These are phyloP conservation scores for Ustilaginoidea virens DNA, from an alignment of 2,329 filamentous ascomycete genomes.

Conservation along the genomic window DNA sequence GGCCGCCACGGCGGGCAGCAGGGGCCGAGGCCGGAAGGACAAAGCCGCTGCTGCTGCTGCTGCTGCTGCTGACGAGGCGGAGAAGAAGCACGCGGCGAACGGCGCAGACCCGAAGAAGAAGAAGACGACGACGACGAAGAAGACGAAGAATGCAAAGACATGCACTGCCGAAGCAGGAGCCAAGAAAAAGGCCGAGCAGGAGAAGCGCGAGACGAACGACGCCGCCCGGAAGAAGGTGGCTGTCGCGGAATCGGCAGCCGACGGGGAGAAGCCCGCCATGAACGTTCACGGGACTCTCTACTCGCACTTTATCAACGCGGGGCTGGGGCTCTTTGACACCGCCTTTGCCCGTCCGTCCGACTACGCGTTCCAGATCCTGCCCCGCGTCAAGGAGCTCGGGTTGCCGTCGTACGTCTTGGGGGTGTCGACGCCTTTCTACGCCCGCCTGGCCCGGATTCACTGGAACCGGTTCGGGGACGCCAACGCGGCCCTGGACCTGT, in stretches of 20 bases:
- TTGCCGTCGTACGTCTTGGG: conserved; percentile 57
- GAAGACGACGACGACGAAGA: too few relatives aligned
- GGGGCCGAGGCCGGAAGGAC: background rate
- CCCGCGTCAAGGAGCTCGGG: conserved; percentile 51
- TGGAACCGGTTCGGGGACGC: conserved; percentile 48
- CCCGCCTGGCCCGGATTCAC: conserved; percentile 44
- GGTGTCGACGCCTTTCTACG: conserved; percentile 54
- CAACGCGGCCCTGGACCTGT: conserved; percentile 33
- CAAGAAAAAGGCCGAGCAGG: conserved; percentile 2
- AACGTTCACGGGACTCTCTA: conserved; percentile 49
- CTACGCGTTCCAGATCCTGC: conserved; percentile 44
- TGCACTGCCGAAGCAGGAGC: too few relatives aligned
- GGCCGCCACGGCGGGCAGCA: conserved; percentile 4
- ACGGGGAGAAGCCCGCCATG: conserved; percentile 25
- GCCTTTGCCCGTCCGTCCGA: conserved; percentile 43
- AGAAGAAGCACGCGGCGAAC: too few relatives aligned
- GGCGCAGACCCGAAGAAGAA: too few relatives aligned
- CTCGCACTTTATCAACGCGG: conserved; percentile 42
- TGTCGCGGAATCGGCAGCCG: conserved; percentile 2
- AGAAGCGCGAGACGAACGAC: conserved; percentile 5
- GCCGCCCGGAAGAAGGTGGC: conserved; percentile 2
- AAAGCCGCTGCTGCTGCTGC: background rate
- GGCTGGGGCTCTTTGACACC: conserved; percentile 38
- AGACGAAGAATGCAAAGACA: too few relatives aligned
- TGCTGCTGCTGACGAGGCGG: too few relatives aligned